Conservation (phyloP, 2,329 filamentous ascomycete genomes). For the Fusarium agapanthi region DNA sequence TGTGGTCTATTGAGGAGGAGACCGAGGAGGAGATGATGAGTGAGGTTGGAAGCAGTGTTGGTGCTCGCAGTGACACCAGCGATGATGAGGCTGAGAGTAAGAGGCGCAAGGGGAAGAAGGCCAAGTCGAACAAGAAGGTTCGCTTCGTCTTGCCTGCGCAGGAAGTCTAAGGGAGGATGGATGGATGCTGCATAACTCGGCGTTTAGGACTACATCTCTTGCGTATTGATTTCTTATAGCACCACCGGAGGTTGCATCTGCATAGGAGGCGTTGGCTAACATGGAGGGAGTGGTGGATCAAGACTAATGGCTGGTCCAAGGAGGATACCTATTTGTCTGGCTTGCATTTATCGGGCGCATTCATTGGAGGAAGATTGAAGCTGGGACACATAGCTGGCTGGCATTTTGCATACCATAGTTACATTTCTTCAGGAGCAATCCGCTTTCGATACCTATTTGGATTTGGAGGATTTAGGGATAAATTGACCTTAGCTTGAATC, state of each 20-base stretch:
- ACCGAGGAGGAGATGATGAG: slow-evolving; percentile 62
- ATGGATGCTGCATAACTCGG: slow-evolving; percentile 37
- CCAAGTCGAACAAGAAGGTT: slow-evolving; percentile 65
- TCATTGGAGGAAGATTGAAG: slow-evolving; percentile 11
- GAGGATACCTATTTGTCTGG: slow-evolving; percentile 15
- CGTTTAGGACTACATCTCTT: slow-evolving; percentile 21
- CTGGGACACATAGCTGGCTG: slow-evolving; percentile 9
- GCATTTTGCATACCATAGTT: slow-evolving; percentile 12
- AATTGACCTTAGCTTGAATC: slow-evolving; percentile 3
- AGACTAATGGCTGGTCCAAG: slow-evolving; percentile 32
- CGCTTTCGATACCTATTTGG: slow-evolving; percentile 39
- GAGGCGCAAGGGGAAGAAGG: slow-evolving; percentile 44
- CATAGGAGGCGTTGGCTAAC: slow-evolving; percentile 35
- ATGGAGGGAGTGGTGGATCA: slow-evolving; percentile 27
- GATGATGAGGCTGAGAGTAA: slow-evolving; percentile 31
- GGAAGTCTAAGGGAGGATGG: slow-evolving; percentile 42
- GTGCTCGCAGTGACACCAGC: slow-evolving; percentile 44
- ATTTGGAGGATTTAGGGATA: slow-evolving; percentile 14
- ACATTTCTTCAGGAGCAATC: slow-evolving; percentile 35
- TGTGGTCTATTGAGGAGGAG: slow-evolving; percentile 69
- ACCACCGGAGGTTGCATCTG: slow-evolving; percentile 25
- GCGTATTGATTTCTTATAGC: slow-evolving; percentile 12
- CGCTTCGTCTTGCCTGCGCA: slow-evolving; percentile 61
- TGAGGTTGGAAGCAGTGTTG: slow-evolving; percentile 50
- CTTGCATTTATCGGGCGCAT: slow-evolving; percentile 14